Evolutionary conservation across 768 basidiomycete species (phyloP), one percentile per base, ranked within the genome.

Genomic region (Tephrocybe sp.): DNA sequence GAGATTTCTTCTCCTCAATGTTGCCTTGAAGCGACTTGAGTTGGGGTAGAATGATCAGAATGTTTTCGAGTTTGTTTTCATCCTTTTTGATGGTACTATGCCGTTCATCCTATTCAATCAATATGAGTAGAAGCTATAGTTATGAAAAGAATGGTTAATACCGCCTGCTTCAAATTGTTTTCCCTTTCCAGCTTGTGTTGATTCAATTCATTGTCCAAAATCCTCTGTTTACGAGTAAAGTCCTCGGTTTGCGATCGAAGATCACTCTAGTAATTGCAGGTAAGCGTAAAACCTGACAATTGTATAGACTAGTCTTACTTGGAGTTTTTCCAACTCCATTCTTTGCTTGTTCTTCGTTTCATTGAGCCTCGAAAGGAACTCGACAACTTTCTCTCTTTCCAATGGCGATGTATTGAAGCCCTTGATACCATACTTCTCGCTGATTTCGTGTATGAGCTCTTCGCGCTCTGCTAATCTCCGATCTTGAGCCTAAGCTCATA

Each of bases 331-430:
- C 10, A 82, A 77, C 49, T 86, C 83, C 11, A 66, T 57, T n/a
- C 74, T 79, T 53, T 87, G 84, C 52, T 74, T 78, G 29, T 78
- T 72, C 49, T 83, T 82, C 4, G 86, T 64, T 21, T 88, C 84
- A 3, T 69, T 71, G 2, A 97, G 69, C 42, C 77, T 79, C 8
- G 82, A 69, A 21, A 83, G 72, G 63, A 97, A 94, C 38, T 91
- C 86, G 23, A 76, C 64, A 16, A 93, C 75, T 62, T 91, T 80
- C 33, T 82, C 79, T 33, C 82, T 76, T 42, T 86, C 85, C 29
- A 94, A 73, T 1, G 85, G 84, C 0, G 82, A 75, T 42, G 82
- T 74, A 45, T 80, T 82, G 61, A 81, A 93, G 0, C 90, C 91
- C 42, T 82, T 81, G 57, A 97, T 84, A 8, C 77, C 74, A 57